Evolutionary conservation across 441 rosid genomes (phyloP).

Genomic region (Bocquillonia castaneifolia): DNA sequence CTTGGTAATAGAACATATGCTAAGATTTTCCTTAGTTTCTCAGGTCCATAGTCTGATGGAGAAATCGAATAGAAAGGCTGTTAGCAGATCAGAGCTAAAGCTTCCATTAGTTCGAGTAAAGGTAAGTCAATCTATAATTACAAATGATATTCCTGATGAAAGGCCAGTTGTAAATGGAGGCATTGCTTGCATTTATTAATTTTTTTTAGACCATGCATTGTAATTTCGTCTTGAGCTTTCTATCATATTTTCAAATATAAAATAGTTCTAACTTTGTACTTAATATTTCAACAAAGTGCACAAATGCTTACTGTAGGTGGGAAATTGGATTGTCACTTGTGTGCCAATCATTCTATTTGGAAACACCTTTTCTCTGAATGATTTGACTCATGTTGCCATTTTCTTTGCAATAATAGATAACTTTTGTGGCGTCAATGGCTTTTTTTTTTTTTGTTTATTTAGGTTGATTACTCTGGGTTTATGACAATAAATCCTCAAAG

Average conservation of each 20-base stretch:
- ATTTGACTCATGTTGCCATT: constrained; percentile 4
- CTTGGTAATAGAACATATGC: constrained; percentile 7
- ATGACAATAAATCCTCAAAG: constrained; percentile 99
- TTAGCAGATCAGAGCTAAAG: constrained; percentile 56
- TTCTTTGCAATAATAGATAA: background rate
- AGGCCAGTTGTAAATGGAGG: constrained; percentile 5
- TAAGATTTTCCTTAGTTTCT: constrained; percentile 19
- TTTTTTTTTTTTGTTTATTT: constrained; percentile 22
- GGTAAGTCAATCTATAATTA: constrained; percentile 38
- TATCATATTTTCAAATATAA: background rate
- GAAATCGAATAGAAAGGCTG: constrained; percentile 55
- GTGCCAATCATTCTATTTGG: background rate
- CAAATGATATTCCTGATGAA: background rate
- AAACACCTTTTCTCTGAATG: background rate
- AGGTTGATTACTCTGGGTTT: constrained; percentile 97
- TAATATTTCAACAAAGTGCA: background rate
- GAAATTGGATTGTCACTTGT: background rate
- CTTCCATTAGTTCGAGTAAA: constrained; percentile 90
- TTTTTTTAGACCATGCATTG: background rate
- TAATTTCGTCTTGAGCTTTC: background rate
- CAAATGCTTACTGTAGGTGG: background rate
- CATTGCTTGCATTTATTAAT: background rate
- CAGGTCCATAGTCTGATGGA: constrained; percentile 83
- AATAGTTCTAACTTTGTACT: background rate
- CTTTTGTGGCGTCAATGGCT: background rate